Base-by-base conservation (phyloP, 2,329 filamentous ascomycete genomes). In the Scleromitrula shiraiana region DNA sequence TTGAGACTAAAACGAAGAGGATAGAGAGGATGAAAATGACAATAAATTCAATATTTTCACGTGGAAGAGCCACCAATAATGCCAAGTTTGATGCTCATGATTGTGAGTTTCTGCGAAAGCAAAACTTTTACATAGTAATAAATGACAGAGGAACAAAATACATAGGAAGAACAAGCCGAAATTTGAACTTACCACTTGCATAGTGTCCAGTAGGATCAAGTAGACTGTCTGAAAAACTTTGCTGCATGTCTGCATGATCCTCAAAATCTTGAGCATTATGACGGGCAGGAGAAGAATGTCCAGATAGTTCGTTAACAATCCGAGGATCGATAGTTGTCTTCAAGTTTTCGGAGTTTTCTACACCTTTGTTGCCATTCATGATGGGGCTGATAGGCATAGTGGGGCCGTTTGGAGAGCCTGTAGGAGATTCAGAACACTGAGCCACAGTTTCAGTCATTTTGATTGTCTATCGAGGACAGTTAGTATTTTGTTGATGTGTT, bases 161-260 rank as follows among this genome's bases (percentile, higher is more conserved):
- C n/a, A n/a, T n/a, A n/a, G n/a, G n/a, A n/a, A 19, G 17, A 17
- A 19, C 33, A 33, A 20, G 7, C 3, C 12, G 12, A 42, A 27
- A 22, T 4, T 35, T 7, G 27, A 29, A 35, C 38, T 27, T 29
- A 42, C 45, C 45, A 27, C 42, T 10, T 42, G 24, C 9, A 35
- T 48, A 48, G 19, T 48, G 39, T 12, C 45, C 45, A 10, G 24
- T 15, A 10, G 38, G 38, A 36, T 48, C 38, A 29, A 40, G 35
- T 10, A 39, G 23, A n/a, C 23, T 38, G 17, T 20, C 14, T 9
- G 5, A 7, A 35, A 26, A 15, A 2, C 15, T 23, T 42, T 44
- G 29, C 2, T 8, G 20, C 36, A 15, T 14, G 9, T 2, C 8
- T 20, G 5, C 33, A 5, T 22, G 23, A 10, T 40, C 9, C 20